Percentiles rank a stretch among this genome's conserved stretches.
Conservation (phyloP, 2,329 filamentous ascomycete species). For the Zasmidium cellare region DNA sequence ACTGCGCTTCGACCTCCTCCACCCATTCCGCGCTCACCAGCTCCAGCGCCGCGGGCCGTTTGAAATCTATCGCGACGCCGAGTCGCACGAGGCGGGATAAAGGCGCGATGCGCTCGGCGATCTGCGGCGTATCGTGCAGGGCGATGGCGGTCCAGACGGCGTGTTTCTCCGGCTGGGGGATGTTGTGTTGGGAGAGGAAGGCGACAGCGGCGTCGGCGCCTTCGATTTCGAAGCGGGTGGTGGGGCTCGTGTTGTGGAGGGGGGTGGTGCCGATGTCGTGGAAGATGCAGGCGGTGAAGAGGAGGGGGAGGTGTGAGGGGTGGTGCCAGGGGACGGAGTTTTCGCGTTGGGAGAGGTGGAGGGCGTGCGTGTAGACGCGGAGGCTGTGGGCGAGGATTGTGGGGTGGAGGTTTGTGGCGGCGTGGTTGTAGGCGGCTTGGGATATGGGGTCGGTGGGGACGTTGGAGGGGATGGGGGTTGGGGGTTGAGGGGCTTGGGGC, state of each 20-base stretch:
- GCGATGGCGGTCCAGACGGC: slow-evolving; percentile 50
- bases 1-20: slow-evolving; percentile 29
- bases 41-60: slow-evolving; percentile 4
- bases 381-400: slow-evolving; percentile 25
- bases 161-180: slow-evolving; percentile 34
- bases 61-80: slow-evolving; percentile 44
- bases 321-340: not conserved
- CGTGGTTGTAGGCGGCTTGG: slow-evolving; percentile 17
- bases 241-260: slow-evolving; percentile 31
- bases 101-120: slow-evolving; percentile 45
- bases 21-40: slow-evolving; percentile 23
- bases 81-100: slow-evolving; percentile 40
- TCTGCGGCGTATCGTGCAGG: slow-evolving; percentile 44
- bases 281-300: slow-evolving; percentile 32
- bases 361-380: slow-evolving; percentile 24
- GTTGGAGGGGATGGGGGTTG: not conserved
- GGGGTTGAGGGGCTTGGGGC: not conserved
- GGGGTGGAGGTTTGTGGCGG: slow-evolving; percentile 15
- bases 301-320: not conserved
- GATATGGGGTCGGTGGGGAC: slow-evolving; percentile 19
- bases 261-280: slow-evolving; percentile 38
- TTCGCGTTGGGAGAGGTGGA: slow-evolving; percentile 12
- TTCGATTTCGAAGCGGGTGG: slow-evolving; percentile 47
- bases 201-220: slow-evolving; percentile 44
- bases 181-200: slow-evolving; percentile 30